These are phyloP conservation scores for Tetrastigma voinierianum DNA, from an alignment of 164 flowering plant genomes.

Conservation along the genomic window DNA sequence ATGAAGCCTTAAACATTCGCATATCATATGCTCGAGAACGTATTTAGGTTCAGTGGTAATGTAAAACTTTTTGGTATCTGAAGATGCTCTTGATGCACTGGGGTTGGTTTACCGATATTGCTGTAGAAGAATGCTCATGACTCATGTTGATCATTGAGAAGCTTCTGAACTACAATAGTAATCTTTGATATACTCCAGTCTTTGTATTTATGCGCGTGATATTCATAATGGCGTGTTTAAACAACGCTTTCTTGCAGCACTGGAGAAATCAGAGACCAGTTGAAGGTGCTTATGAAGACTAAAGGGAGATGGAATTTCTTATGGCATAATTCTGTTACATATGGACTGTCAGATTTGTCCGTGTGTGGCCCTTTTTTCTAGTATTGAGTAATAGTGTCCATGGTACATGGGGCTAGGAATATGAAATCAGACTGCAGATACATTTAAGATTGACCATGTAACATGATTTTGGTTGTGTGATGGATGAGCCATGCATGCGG, in stretches of 20 bases:
- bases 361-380: no score
- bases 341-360: no score
- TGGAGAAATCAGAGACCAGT: conserved; percentile 58
- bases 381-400: no score
- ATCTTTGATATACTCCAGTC: conserved; percentile 20
- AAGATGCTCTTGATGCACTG: conserved; percentile 93
- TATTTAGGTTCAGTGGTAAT: background rate
- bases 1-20: background rate
- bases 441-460: no score
- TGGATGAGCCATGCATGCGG: no score
- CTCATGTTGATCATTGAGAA: conserved; percentile 95
- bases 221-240: background rate
- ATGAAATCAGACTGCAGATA: no score
- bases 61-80: conserved; percentile 26
- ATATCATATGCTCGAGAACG: background rate
- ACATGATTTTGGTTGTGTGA: no score
- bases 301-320: background rate
- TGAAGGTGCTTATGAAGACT: conserved; percentile 20
- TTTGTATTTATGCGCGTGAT: background rate
- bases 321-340: no score
- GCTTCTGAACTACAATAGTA: conserved; percentile 93
- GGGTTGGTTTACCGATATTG: conserved; percentile 87
- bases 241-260: conserved; percentile 34
- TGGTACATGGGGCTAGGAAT: no score
- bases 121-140: conserved; percentile 94